Conservation (phyloP, 352 stramenopile species). For the Phytophthora fragariaefolia region DNA sequence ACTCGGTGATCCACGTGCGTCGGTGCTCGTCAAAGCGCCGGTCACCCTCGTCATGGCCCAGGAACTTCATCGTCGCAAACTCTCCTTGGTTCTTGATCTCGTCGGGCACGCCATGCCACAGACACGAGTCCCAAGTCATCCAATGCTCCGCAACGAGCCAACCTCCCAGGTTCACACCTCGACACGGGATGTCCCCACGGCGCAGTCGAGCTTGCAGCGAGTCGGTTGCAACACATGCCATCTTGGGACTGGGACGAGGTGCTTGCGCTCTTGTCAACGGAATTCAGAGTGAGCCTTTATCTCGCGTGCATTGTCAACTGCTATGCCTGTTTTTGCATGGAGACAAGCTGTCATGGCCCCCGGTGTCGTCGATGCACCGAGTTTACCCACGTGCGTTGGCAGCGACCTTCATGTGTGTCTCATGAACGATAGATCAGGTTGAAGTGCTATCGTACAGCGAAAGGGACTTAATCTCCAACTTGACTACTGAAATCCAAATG, state of each 20-base stretch:
- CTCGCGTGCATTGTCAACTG: constrained; percentile 12
- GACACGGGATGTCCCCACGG: constrained; percentile 52
- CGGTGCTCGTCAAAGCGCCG: constrained; percentile 59
- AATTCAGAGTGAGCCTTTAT: constrained; percentile 30
- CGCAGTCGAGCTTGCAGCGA: constrained; percentile 71
- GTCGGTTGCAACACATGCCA: constrained; percentile 32
- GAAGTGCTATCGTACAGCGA: constrained; percentile 1
- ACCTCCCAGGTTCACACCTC: constrained; percentile 76
- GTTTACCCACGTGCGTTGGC: constrained; percentile 25
- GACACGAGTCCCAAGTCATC: constrained; percentile 69
- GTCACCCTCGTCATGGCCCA: constrained; percentile 42
- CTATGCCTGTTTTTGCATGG: constrained; percentile 21
- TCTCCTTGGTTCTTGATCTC: constrained; percentile 61
- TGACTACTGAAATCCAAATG: constrained; percentile 6
- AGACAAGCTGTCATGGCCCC: background rate
- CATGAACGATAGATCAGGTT: constrained; percentile 6
- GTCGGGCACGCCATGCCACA: constrained; percentile 65
- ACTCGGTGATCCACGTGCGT: constrained; percentile 77
- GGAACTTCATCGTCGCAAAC: constrained; percentile 75
- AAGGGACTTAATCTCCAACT: background rate
- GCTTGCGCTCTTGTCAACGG: constrained; percentile 1
- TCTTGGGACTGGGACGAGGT: constrained; percentile 3
- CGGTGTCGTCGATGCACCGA: background rate
- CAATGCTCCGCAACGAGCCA: constrained; percentile 87
- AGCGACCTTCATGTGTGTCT: constrained; percentile 15